Evolutionary conservation across 2,329 filamentous ascomycete genomes (phyloP), one percentile per base, ranked within the genome.

Genomic region (Thielaviopsis punctulata): DNA sequence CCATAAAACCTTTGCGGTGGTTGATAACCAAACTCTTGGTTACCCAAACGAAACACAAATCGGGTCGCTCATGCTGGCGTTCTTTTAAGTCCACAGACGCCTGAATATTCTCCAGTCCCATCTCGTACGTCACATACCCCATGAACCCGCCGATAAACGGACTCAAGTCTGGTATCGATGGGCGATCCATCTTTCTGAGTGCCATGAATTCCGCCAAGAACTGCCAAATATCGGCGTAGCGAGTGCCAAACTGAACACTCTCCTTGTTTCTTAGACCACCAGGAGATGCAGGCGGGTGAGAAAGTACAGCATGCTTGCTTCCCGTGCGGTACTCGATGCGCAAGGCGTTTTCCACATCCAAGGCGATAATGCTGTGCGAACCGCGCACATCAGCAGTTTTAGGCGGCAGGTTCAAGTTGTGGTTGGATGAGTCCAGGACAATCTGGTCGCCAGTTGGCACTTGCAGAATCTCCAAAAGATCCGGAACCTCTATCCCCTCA

Each of bases 91-190:
- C 1, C 65, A 57, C 9, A 66, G 51, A 1, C 57, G 19, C 21
- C 83, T 69, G 65, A 51, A 80, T 79, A 18, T 73, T 78, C 57
- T 73, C 69, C 1, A 93, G 68, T 0, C 86, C 86, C 62, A 88
- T 78, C 63, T 95, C 88, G 56, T 95, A 94, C 0, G 85, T 87
- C 49, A 87, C 75, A 60, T 83, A 93, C 0, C 88, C 88, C 66
- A 94, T 78, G 55, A 94, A 80, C 0, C 88, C 88, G 49, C 86
- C 88, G 65, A 85, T 79, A 62, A 94, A 95, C 0, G 84, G 55
- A 10, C 39, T 50, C 7, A 21, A 12, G 24, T 24, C 60, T 58
- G 4, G 59, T 57, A 4, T 59, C 52, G 9, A 52, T 53, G 15
- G 47, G 54, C 7, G 58, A 33, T 8, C 52, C 8, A 63, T 55